phyloP scores from a whole-genome alignment of 768 basidiomycete genomes.

The Butyriboletus loyo region DNA sequence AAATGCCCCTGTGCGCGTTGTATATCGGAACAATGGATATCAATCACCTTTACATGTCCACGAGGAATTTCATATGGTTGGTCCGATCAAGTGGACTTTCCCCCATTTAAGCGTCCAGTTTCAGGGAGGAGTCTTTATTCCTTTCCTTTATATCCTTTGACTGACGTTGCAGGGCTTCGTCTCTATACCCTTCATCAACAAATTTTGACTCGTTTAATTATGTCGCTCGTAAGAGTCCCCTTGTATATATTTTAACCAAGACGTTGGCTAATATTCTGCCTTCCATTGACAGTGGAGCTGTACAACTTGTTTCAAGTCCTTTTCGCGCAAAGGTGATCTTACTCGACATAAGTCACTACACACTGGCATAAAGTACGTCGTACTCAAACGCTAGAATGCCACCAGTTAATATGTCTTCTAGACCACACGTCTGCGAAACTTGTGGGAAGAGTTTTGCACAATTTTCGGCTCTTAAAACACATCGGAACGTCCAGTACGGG shows the following conservation, averaged over 20 bases:
- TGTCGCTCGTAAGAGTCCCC: slow-evolving; percentile 22
- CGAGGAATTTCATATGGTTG: slow-evolving; percentile 6
- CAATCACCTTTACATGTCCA: slow-evolving; percentile 4
- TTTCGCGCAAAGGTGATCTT: slow-evolving; percentile 58
- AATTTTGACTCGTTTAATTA: slow-evolving; percentile 4
- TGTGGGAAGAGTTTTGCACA: slow-evolving; percentile 62
- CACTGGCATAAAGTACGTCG: slow-evolving; percentile 44
- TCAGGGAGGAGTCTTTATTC: not conserved
- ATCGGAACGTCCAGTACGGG: slow-evolving; percentile 64
- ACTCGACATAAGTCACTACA: slow-evolving; percentile 55
- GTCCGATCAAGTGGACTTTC: slow-evolving; percentile 8
- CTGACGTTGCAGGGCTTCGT: slow-evolving; percentile 48
- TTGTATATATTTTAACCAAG: not conserved
- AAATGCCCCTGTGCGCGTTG: not conserved
- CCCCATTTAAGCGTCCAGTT: slow-evolving; percentile 19
- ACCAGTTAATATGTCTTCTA: slow-evolving; percentile 23
- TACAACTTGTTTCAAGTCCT: slow-evolving; percentile 45
- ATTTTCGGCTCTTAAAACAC: slow-evolving; percentile 57
- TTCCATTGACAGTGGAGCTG: slow-evolving; percentile 36
- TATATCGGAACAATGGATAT: slow-evolving; percentile 22
- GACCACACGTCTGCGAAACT: slow-evolving; percentile 48
- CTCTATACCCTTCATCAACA: slow-evolving; percentile 27
- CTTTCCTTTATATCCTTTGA: slow-evolving; percentile 11
- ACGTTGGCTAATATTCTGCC: not conserved
- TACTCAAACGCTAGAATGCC: not conserved